Conservation (phyloP, 805 yeast genomes). For the Scheffersomyces stipitis region DNA sequence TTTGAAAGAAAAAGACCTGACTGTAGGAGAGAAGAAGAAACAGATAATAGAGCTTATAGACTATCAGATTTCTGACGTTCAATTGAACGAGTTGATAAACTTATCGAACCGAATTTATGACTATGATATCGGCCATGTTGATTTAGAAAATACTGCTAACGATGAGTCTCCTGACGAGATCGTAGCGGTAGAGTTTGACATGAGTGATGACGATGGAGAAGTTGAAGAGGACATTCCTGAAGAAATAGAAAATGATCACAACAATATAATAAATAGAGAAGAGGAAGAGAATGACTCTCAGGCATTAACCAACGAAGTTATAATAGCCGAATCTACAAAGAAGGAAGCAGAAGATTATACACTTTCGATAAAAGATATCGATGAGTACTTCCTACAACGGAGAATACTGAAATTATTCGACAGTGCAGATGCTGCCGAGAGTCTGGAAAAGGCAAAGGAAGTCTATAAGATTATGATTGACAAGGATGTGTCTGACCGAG, state of each 20-base stretch:
- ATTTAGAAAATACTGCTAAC: conserved; percentile 7
- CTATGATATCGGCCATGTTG: conserved; percentile 31
- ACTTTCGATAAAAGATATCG: conserved; percentile 15
- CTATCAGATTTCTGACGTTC: conserved; percentile 36
- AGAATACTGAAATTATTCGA: conserved; percentile 38
- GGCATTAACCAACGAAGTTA: conserved; percentile 1
- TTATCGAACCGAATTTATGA: conserved; percentile 53
- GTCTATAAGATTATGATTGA: conserved; percentile 43
- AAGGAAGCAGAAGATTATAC: conserved; percentile 1
- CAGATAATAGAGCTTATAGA: conserved; percentile 52
- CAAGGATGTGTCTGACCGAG: conserved; percentile 33
- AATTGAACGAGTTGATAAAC: conserved; percentile 46
- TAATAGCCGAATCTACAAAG: conserved; percentile 11
- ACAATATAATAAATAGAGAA: conserved; percentile 4
- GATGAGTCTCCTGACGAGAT: conserved; percentile 3
- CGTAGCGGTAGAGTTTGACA: conserved; percentile 1
- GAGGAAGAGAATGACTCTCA: conserved; percentile 5
- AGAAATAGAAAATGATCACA: conserved; percentile 12
- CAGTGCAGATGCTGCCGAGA: conserved; percentile 39
- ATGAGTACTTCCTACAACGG: conserved; percentile 53
- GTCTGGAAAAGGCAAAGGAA: conserved; percentile 35
- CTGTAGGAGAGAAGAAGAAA: conserved; percentile 46
- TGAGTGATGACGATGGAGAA: conserved; percentile 10
- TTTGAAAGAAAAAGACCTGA: conserved; percentile 45
- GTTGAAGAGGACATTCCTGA: conserved; percentile 17